Evolutionary conservation across 257 asterid species (phyloP).

Genomic region (Cordia subcordata): DNA sequence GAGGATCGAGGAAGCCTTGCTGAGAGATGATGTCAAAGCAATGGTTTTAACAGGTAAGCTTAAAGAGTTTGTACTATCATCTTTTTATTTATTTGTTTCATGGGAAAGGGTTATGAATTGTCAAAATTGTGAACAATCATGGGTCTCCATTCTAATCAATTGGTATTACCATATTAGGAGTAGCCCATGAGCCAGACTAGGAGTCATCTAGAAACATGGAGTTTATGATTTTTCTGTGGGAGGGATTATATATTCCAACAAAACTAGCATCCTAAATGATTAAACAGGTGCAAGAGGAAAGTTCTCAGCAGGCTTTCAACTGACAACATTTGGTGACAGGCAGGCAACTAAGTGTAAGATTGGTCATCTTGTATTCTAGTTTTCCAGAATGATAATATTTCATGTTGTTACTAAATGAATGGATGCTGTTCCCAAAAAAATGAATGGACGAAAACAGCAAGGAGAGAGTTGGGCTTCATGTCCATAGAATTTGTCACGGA

Average conservation of each 20-base stretch:
- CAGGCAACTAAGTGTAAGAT: constrained; percentile 33
- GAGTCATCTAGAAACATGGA: no score
- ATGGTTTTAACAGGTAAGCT: constrained; percentile 47
- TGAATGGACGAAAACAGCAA: constrained; percentile 23
- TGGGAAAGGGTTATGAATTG: neutral
- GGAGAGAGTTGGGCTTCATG: constrained; percentile 34
- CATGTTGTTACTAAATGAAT: constrained; percentile 11
- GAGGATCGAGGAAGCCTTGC: constrained; percentile 32
- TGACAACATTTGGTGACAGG: constrained; percentile 34
- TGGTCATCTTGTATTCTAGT: constrained; percentile 6
- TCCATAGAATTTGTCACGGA: constrained; percentile 41
- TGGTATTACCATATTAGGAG: no score
- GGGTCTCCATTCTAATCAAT: no score
- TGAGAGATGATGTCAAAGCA: constrained; percentile 46
- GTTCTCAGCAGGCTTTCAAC: constrained; percentile 52
- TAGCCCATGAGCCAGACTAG: no score
- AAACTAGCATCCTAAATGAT: neutral
- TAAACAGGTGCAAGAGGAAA: constrained; percentile 38
- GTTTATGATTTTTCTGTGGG: no score
- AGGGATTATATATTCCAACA: no score
- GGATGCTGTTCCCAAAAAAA: no score
- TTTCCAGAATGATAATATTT: neutral
- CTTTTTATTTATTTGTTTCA: neutral
- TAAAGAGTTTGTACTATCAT: neutral
- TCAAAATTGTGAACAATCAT: no score